Evolutionary conservation across 345 rosid species (phyloP), one percentile per base, ranked within the genome.

Genomic region (Dovyalis caffra): DNA sequence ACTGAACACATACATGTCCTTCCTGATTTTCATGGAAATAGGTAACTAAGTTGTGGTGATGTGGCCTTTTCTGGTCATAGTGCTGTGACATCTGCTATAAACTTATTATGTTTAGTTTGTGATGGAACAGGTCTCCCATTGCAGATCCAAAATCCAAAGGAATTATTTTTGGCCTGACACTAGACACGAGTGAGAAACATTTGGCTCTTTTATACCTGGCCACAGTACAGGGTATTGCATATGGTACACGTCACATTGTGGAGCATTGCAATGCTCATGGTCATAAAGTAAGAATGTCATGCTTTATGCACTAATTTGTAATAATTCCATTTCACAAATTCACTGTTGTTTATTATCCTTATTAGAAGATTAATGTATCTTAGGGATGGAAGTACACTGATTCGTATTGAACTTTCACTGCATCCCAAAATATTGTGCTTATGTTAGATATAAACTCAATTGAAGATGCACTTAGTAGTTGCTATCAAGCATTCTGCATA

Each of bases 21-120:
- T 77, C 99, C 93, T 0, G 97, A 95, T 80, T 95, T 91, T 73
- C 99, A 95, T 49, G 99, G 98, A 75, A 95, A 95, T 83, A 92
- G 98, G 98, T 92, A 77, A 74, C 69, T 73, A 33, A 56, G 58
- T 62, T 34, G 43, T 25, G 7, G 26, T 58, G 61, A 58, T 38
- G 32, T 32, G 31, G 32, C 43, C 5, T 65, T 72, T 73, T 37
- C 64, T 29, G 56, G 35, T 57, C 57, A 10, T 60, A 7, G 51
- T 8, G 70, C 66, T 33, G 60, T 68, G 40, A 31, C 74, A 16
- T 72, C 60, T 33, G 73, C 40, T 64, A 25, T 58, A 15, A 64
- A 45, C 33, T 61, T 68, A 69, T 66, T 34, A 45, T 58, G 58
- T 58, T 67, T 26, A 29, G 60, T 32, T 78, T 68, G 60, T 68